Evolutionary conservation across 352 stramenopile genomes (phyloP).

Genomic region (Globisporangium abappressorium): DNA sequence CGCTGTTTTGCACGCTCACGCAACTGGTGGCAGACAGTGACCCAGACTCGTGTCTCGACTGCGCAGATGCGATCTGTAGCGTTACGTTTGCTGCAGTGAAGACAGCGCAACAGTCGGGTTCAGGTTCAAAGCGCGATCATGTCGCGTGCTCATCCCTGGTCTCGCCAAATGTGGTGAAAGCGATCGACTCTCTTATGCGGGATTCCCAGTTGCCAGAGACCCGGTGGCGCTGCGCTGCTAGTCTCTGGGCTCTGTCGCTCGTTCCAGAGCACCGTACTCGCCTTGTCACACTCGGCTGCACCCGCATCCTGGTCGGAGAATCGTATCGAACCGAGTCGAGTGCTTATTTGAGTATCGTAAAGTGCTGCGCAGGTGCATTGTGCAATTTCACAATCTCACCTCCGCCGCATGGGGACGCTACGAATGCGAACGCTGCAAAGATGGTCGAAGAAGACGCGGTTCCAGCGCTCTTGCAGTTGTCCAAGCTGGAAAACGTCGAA

Average conservation of each 20-base stretch:
- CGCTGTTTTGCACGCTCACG: conserved; percentile 50
- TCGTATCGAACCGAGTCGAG: conserved; percentile 25
- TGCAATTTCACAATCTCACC: conserved; percentile 55
- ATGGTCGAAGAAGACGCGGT: conserved; percentile 71
- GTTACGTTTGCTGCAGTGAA: conserved; percentile 35
- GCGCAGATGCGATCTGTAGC: conserved; percentile 59
- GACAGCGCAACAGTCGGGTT: not conserved
- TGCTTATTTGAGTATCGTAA: conserved; percentile 31
- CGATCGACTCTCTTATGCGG: conserved; percentile 38
- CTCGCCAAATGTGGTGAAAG: conserved; percentile 26
- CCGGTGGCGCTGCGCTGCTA: conserved; percentile 55
- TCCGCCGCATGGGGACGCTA: conserved; percentile 10
- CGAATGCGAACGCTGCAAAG: conserved; percentile 31
- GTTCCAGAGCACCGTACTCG: conserved; percentile 35
- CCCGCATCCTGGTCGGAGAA: conserved; percentile 44
- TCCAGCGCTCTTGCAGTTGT: conserved; percentile 59
- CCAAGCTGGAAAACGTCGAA: conserved; percentile 53
- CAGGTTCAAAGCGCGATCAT: not conserved
- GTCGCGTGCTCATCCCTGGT: conserved; percentile 26
- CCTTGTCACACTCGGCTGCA: conserved; percentile 51
- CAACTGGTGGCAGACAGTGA: conserved; percentile 26
- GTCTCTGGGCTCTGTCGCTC: conserved; percentile 51
- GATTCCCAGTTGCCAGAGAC: conserved; percentile 44
- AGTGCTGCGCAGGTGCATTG: conserved; percentile 59
- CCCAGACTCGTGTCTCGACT: conserved; percentile 48